Evolutionary conservation across 2,329 filamentous ascomycete genomes (phyloP).

Genomic region (Gliomastix tumulicola): DNA sequence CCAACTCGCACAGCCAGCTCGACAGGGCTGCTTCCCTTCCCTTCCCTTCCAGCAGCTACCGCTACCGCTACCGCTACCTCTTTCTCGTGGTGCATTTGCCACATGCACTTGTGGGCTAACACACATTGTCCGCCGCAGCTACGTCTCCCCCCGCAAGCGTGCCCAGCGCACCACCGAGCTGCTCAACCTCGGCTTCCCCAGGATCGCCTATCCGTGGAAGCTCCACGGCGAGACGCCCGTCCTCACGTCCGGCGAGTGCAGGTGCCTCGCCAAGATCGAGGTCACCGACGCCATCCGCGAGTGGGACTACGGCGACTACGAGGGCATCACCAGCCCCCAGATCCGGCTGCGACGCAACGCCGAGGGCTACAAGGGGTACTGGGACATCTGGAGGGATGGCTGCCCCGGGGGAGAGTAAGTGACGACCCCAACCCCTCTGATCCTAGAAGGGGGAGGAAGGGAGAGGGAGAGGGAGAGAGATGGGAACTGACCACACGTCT

Average conservation of each 20-base stretch:
- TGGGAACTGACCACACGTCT: no score
- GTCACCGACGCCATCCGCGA: constrained; percentile 69
- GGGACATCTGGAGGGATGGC: constrained; percentile 89
- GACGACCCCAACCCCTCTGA: background rate
- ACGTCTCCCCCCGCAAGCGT: constrained; percentile 78
- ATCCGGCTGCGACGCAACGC: constrained; percentile 54
- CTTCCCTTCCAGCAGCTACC: no score
- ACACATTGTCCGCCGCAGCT: constrained; percentile 50
- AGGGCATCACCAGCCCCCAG: constrained; percentile 67
- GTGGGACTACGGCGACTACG: constrained; percentile 86
- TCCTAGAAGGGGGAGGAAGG: no score
- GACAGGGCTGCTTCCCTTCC: background rate
- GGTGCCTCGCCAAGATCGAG: constrained; percentile 54
- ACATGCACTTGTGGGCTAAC: no score
- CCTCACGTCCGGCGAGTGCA: constrained; percentile 27
- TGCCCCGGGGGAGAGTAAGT: constrained; percentile 78
- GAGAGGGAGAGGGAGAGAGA: no score
- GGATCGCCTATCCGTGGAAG: constrained; percentile 60
- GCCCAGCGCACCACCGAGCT: constrained; percentile 89
- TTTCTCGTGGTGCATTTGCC: no score
- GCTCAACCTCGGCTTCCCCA: constrained; percentile 65
- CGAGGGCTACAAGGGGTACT: constrained; percentile 50
- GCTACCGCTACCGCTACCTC: no score
- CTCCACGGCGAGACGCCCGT: constrained; percentile 29
- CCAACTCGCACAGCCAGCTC: no score